phyloP scores from a whole-genome alignment of 768 basidiomycete species.

The Paxillus involutus region DNA sequence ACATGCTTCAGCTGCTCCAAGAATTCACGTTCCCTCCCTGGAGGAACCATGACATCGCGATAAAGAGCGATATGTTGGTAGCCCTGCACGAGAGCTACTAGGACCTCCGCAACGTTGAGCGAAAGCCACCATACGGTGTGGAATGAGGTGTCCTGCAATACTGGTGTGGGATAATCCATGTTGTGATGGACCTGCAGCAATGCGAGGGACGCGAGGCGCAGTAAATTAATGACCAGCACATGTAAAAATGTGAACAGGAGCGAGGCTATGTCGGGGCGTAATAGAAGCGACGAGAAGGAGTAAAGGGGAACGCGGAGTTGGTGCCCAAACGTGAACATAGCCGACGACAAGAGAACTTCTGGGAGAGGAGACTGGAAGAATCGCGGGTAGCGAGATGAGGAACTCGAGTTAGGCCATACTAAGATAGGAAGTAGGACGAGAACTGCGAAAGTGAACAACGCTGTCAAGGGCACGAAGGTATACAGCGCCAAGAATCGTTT shows the following conservation, averaged over 20 bases:
- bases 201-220: slow-evolving; percentile 56
- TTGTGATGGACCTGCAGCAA: slow-evolving; percentile 51
- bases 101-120: slow-evolving; percentile 65
- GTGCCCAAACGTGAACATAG: slow-evolving; percentile 45
- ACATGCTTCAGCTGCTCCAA: slow-evolving; percentile 28
- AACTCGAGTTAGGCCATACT: slow-evolving; percentile 42
- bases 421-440: slow-evolving; percentile 51
- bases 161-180: slow-evolving; percentile 42
- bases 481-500: slow-evolving; percentile 52
- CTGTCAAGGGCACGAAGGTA: slow-evolving; percentile 57
- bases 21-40: slow-evolving; percentile 40
- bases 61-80: slow-evolving; percentile 70
- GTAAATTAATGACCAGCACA: slow-evolving; percentile 48
- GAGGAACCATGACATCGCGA: slow-evolving; percentile 61
- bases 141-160: slow-evolving; percentile 60
- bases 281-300: slow-evolving; percentile 33
- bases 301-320: slow-evolving; percentile 32
- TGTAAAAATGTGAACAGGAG: slow-evolving; percentile 44
- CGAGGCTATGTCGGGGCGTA: slow-evolving; percentile 27
- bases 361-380: slow-evolving; percentile 64
- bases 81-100: slow-evolving; percentile 65
- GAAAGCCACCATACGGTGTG: slow-evolving; percentile 74
- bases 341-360: slow-evolving; percentile 59
- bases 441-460: slow-evolving; percentile 46
- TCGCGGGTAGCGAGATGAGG: slow-evolving; percentile 41